phyloP scores from a whole-genome alignment of 2,329 filamentous ascomycete species.

The Dactylonectria estremocensis region DNA sequence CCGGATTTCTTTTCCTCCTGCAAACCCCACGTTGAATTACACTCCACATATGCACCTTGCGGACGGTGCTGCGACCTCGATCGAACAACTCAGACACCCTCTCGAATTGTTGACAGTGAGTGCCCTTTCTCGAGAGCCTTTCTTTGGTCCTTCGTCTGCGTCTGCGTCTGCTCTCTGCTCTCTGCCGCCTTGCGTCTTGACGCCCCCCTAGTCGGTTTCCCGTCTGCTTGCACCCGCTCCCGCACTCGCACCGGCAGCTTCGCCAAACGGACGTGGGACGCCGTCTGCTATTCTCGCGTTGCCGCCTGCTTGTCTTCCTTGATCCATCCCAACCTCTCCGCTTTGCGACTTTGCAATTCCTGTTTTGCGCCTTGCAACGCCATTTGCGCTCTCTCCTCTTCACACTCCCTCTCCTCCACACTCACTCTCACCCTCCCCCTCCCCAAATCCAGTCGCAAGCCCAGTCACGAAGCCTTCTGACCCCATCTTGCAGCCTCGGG shows the following conservation, averaged over 20 bases:
- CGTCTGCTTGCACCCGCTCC: slow-evolving; percentile 26
- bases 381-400: slow-evolving; percentile 10
- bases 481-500: slow-evolving; percentile 45
- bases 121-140: neutral
- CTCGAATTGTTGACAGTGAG: slow-evolving; percentile 34
- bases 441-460: slow-evolving; percentile 11
- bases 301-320: slow-evolving; percentile 7
- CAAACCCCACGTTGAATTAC: slow-evolving; percentile 56
- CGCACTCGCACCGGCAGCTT: slow-evolving; percentile 31
- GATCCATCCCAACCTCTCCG: slow-evolving; percentile 17
- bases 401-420: slow-evolving; percentile 4
- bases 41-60: slow-evolving; percentile 50
- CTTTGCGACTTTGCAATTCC: slow-evolving; percentile 16
- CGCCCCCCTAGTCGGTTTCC: neutral
- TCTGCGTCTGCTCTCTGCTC: neutral
- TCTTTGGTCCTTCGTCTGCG: neutral
- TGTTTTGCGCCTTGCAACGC: slow-evolving; percentile 6
- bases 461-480: slow-evolving; percentile 37
- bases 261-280: slow-evolving; percentile 33
- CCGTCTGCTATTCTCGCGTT: slow-evolving; percentile 14
- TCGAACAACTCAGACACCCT: slow-evolving; percentile 53
- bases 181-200: neutral
- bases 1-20: slow-evolving; percentile 49
- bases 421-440: slow-evolving; percentile 14
- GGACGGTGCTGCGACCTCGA: slow-evolving; percentile 45